Percentiles rank a stretch among this genome's conserved stretches.
Conservation (phyloP, 352 stramenopile genomes). For the Globisporangium nagaii region DNA sequence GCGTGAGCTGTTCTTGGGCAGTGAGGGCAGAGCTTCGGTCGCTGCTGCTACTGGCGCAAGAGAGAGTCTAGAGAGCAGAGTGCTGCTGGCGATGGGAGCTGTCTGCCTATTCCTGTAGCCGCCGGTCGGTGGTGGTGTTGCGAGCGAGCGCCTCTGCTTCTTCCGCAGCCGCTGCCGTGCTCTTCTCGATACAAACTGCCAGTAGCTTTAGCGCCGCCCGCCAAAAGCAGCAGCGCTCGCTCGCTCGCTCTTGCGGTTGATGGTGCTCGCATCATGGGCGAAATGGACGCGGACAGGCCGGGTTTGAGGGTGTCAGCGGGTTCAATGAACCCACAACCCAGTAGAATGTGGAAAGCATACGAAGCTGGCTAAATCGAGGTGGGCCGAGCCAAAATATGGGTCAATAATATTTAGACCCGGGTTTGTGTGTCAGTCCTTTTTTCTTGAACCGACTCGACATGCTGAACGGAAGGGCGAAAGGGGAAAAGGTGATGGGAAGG, state of each 20-base stretch:
- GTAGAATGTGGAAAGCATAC: no score
- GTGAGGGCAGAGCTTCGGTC: no score
- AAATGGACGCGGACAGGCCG: background rate
- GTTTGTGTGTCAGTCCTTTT: background rate
- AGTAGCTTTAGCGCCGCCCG: background rate
- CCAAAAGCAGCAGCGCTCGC: background rate
- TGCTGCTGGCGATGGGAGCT: no score
- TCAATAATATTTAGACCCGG: no score
- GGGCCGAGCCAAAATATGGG: background rate
- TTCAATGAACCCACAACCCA: no score
- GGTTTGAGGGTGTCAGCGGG: no score
- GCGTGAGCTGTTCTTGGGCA: background rate
- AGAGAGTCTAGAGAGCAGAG: slow-evolving; percentile 5
- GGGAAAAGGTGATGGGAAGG: slow-evolving; percentile 1
- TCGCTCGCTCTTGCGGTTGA: background rate
- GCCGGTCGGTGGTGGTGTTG: background rate
- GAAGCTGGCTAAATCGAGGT: background rate
- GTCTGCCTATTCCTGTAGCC: no score
- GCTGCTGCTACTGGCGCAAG: no score
- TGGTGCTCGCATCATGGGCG: background rate
- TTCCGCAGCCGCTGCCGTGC: background rate
- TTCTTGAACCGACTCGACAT: slow-evolving; percentile 4
- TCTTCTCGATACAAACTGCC: slow-evolving; percentile 1
- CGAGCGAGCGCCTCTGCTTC: slow-evolving; percentile 1
- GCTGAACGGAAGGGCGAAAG: slow-evolving; percentile 3